Conservation (phyloP, 2,329 filamentous ascomycete species). For the Zarea fungicola region DNA sequence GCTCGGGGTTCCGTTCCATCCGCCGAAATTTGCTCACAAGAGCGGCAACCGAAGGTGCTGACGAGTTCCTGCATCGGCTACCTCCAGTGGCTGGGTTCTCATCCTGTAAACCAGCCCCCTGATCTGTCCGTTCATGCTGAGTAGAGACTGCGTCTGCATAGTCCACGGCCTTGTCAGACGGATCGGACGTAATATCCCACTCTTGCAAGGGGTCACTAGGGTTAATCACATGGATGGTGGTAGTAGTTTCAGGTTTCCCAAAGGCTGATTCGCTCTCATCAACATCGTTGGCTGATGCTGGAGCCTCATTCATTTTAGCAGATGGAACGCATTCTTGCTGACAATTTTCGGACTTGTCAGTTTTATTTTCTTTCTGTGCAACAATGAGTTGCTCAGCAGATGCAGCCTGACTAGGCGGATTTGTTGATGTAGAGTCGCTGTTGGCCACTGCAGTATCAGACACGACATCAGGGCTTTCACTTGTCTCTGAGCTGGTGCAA, state of each 20-base stretch:
- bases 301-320: no score
- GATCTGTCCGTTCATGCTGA: no score
- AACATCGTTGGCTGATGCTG: no score
- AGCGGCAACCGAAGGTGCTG: conserved; percentile 20
- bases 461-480: no score
- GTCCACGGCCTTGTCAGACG: no score
- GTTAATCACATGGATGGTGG: no score
- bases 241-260: no score
- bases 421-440: neutral
- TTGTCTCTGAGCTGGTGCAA: neutral
- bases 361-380: neutral
- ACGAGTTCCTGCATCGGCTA: conserved; percentile 5
- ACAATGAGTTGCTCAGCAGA: neutral
- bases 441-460: neutral
- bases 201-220: no score
- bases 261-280: no score
- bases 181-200: no score
- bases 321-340: neutral
- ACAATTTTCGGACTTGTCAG: neutral
- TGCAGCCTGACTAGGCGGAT: neutral
- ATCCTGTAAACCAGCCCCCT: neutral
- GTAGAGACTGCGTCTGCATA: no score
- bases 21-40: conserved; percentile 22
- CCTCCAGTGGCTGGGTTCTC: neutral
- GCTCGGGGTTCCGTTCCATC: conserved; percentile 16